Evolutionary conservation across 768 basidiomycete species (phyloP).

Genomic region (Crepidotus variabilis): DNA sequence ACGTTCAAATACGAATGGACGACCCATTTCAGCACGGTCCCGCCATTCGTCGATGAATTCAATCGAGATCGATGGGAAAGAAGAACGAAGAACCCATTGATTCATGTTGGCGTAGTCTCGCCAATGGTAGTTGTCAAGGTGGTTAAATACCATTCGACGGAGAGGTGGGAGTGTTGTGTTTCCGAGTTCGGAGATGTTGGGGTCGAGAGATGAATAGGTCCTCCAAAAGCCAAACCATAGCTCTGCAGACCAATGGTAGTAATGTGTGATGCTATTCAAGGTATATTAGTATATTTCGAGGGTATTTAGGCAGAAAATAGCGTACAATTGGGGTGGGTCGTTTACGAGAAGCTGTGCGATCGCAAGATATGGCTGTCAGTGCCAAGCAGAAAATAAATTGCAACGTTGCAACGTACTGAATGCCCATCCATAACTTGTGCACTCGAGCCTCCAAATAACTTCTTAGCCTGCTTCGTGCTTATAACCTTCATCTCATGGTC

Average conservation of each 20-base stretch:
- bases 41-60: constrained; percentile 84
- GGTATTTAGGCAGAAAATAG: constrained; percentile 8
- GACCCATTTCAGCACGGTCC: constrained; percentile 68
- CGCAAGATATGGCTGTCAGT: constrained; percentile 4
- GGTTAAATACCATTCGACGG: constrained; percentile 73
- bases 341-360: constrained; percentile 66
- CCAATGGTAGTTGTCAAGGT: constrained; percentile 75
- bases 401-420: constrained; percentile 39
- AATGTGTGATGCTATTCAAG: constrained; percentile 70
- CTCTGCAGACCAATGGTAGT: constrained; percentile 93
- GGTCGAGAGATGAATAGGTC: constrained; percentile 81
- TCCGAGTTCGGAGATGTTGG: constrained; percentile 59
- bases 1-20: constrained; percentile 80
- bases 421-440: constrained; percentile 77
- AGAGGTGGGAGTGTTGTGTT: constrained; percentile 70
- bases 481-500: constrained; percentile 80
- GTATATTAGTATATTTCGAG: constrained; percentile 1
- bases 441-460: constrained; percentile 61
- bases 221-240: constrained; percentile 92
- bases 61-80: constrained; percentile 76
- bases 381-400: background rate
- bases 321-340: constrained; percentile 83
- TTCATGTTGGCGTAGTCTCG: constrained; percentile 92
- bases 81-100: constrained; percentile 74
- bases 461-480: constrained; percentile 58